These are phyloP conservation scores for Aspergillus bertholletiae DNA, from an alignment of 495 filamentous ascomycete genomes.

Conservation along the genomic window DNA sequence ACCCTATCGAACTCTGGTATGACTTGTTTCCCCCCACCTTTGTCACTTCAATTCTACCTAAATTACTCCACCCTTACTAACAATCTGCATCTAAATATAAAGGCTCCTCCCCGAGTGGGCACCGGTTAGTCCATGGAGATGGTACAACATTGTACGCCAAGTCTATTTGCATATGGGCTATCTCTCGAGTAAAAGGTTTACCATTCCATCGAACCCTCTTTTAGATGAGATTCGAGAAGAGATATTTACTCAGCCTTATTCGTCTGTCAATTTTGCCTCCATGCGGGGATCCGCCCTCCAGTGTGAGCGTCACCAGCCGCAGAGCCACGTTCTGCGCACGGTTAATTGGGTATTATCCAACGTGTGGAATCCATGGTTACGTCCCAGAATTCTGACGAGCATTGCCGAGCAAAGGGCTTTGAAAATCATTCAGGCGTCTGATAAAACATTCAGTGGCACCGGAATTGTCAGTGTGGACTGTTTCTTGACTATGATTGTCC, in stretches of 20 bases:
- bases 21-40: conserved; percentile 53
- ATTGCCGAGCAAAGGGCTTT: background rate
- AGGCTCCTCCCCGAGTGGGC: conserved; percentile 12
- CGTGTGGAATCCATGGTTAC: conserved; percentile 11
- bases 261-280: background rate
- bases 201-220: conserved; percentile 4
- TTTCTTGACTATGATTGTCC: background rate
- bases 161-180: conserved; percentile 12
- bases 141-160: conserved; percentile 7
- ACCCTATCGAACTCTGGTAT: conserved; percentile 80
- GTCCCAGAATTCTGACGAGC: background rate
- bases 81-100: no score
- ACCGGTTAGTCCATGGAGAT: conserved; percentile 9
- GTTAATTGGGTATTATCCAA: conserved; percentile 58
- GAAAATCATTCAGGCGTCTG: background rate
- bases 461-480: background rate
- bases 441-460: background rate
- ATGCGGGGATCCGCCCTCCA: background rate
- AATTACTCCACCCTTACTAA: no score
- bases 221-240: conserved; percentile 7
- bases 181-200: conserved; percentile 4
- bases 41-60: no score
- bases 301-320: conserved; percentile 2
- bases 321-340: conserved; percentile 3
- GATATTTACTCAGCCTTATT: background rate